These are phyloP conservation scores for Chytriomyces confervae DNA, from an alignment of 192 early-diverging fungal species.

Conservation along the genomic window DNA sequence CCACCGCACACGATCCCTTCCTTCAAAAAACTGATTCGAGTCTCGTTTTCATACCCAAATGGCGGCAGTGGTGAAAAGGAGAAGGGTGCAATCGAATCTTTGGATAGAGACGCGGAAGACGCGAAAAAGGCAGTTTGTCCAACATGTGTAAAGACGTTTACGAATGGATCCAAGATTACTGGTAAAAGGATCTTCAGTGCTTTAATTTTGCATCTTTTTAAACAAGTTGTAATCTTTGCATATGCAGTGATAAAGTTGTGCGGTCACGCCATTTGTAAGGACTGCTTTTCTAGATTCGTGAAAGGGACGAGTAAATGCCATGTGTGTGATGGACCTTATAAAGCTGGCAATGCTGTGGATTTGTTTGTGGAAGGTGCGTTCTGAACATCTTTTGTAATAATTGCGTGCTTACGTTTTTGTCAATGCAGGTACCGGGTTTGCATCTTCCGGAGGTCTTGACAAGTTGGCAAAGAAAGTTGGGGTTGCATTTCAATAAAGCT, in stretches of 20 bases:
- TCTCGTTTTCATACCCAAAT: constrained; percentile 65
- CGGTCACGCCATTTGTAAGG: constrained; percentile 76
- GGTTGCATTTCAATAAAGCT: constrained; percentile 66
- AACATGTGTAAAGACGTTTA: constrained; percentile 72
- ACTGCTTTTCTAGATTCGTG: constrained; percentile 71
- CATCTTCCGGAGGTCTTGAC: constrained; percentile 67
- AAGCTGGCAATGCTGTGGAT: constrained; percentile 71
- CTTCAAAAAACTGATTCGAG: constrained; percentile 68
- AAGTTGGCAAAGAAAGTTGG: constrained; percentile 63
- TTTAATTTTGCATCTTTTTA: neutral
- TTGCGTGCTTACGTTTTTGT: constrained; percentile 5
- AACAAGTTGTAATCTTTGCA: neutral
- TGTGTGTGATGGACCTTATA: constrained; percentile 69
- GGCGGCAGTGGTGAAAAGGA: constrained; percentile 37
- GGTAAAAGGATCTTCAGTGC: constrained; percentile 41
- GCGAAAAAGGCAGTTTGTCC: constrained; percentile 62
- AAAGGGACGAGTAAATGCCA: constrained; percentile 72
- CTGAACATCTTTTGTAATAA: neutral
- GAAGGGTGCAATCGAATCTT: neutral
- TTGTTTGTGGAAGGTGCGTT: constrained; percentile 70
- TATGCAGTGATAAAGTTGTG: constrained; percentile 64
- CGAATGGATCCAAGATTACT: constrained; percentile 73
- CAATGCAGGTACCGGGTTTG: constrained; percentile 65
- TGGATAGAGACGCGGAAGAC: neutral
- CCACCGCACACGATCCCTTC: constrained; percentile 69